Evolutionary conservation across 2,329 filamentous ascomycete genomes (phyloP).

Genomic region (Fusarium sp.): DNA sequence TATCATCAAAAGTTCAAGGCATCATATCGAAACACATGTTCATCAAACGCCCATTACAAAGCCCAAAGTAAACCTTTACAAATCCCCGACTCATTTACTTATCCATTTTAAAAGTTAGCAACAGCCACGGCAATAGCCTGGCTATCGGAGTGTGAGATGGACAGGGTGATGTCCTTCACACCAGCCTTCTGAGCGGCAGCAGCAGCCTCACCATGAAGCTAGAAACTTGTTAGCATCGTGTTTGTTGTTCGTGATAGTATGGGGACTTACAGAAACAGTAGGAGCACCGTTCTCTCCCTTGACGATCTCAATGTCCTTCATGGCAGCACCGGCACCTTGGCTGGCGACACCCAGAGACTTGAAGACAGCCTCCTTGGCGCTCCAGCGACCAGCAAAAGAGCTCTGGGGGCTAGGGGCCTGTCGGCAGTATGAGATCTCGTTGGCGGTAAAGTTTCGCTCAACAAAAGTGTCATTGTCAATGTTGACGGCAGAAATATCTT

Average conservation of each 20-base stretch:
- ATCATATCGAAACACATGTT: conserved; percentile 47
- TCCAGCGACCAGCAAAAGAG: conserved; percentile 96
- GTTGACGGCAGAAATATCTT: conserved; percentile 88
- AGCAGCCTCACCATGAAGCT: conserved; percentile 90
- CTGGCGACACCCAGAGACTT: conserved; percentile 92
- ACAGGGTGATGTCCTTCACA: conserved; percentile 89
- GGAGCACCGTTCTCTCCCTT: conserved; percentile 86
- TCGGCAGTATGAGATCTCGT: conserved; percentile 88
- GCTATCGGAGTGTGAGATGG: conserved; percentile 94
- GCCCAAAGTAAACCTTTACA: conserved; percentile 39
- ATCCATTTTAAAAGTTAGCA: conserved; percentile 73
- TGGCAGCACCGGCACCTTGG: conserved; percentile 86
- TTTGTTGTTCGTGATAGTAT: neutral
- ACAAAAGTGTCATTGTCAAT: conserved; percentile 95
- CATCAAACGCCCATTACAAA: conserved; percentile 47
- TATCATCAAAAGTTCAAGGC: conserved; percentile 42
- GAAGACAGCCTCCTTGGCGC: conserved; percentile 98
- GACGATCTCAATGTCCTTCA: conserved; percentile 95
- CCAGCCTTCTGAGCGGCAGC: conserved; percentile 86
- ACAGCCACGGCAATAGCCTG: conserved; percentile 97
- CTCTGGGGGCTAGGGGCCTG: conserved; percentile 84
- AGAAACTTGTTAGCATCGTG: conserved; percentile 55
- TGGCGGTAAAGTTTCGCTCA: conserved; percentile 90
- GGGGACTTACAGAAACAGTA: conserved; percentile 79
- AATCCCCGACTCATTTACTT: conserved; percentile 13